Evolutionary conservation across 176 grass and related monocot species (phyloP).

Genomic region (Rhipidocladum racemiflorum): DNA sequence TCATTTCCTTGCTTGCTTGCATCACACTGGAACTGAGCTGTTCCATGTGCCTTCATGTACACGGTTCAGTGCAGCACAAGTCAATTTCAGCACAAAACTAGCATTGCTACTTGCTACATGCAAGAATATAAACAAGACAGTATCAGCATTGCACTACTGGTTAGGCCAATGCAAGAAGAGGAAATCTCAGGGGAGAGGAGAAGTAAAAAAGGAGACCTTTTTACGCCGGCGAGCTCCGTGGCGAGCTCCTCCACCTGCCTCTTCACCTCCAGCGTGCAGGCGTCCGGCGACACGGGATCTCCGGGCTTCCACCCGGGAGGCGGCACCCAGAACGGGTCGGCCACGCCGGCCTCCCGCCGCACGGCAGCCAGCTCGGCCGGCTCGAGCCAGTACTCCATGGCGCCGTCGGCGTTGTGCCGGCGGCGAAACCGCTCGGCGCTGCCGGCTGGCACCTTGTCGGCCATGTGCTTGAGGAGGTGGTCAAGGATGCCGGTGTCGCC

Average conservation of each 20-base stretch:
- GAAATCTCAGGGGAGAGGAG: neutral
- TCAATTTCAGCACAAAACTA: neutral
- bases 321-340: too few relatives aligned
- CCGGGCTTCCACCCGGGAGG: too few relatives aligned
- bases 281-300: too few relatives aligned
- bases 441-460: constrained; percentile 39
- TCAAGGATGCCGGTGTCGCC: constrained; percentile 82
- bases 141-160: neutral
- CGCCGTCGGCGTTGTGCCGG: constrained; percentile 55
- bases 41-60: constrained; percentile 35
- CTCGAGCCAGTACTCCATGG: constrained; percentile 78
- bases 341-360: too few relatives aligned
- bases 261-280: too few relatives aligned
- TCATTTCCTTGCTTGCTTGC: constrained; percentile 15
- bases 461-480: constrained; percentile 68
- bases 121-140: neutral
- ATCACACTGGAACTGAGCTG: constrained; percentile 27
- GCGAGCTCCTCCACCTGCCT: too few relatives aligned
- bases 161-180: neutral
- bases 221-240: too few relatives aligned
- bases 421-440: constrained; percentile 48
- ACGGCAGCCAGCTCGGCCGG: too few relatives aligned
- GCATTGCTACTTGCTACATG: neutral
- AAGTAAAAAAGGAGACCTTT: constrained; percentile 22
- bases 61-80: constrained; percentile 11